These are phyloP conservation scores for Hanseniaspora meyeri DNA, from an alignment of 805 yeast genomes.

Conservation along the genomic window DNA sequence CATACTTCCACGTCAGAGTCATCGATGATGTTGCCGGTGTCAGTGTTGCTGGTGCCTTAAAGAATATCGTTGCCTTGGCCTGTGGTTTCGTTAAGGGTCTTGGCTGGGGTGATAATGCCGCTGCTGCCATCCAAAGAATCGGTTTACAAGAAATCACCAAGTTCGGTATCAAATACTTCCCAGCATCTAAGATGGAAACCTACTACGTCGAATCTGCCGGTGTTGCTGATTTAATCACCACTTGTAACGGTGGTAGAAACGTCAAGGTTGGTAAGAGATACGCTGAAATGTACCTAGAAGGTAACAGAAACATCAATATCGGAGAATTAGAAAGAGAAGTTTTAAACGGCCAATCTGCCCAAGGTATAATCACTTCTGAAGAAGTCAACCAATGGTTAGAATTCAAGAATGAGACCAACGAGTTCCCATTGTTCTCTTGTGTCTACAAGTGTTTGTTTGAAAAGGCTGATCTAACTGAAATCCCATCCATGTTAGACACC, in stretches of 20 bases:
- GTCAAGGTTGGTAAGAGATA: constrained; percentile 78
- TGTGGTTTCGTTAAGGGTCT: constrained; percentile 96
- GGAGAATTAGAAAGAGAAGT: constrained; percentile 72
- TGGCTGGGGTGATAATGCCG: constrained; percentile 99
- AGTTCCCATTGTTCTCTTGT: constrained; percentile 58
- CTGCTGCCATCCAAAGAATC: constrained; percentile 92
- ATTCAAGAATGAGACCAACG: constrained; percentile 34
- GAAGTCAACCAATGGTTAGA: constrained; percentile 81
- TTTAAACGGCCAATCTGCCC: constrained; percentile 92
- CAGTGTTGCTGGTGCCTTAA: constrained; percentile 91
- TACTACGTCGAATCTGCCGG: constrained; percentile 93
- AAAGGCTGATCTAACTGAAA: constrained; percentile 55
- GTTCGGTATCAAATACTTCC: constrained; percentile 76
- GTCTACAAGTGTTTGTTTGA: constrained; percentile 78
- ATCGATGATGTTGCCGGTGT: constrained; percentile 91
- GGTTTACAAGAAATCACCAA: constrained; percentile 83
- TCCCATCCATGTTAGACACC: constrained; percentile 55
- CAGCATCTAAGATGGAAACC: constrained; percentile 58
- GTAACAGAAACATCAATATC: constrained; percentile 33
- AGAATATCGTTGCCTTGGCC: constrained; percentile 89
- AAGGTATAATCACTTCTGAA: constrained; percentile 79
- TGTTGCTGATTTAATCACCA: constrained; percentile 94
- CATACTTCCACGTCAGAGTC: constrained; percentile 93
- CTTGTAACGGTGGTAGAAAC: constrained; percentile 96
- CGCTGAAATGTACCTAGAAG: constrained; percentile 43